Evolutionary conservation across 352 stramenopile genomes (phyloP).

Genomic region (Phytophthora foliorum): DNA sequence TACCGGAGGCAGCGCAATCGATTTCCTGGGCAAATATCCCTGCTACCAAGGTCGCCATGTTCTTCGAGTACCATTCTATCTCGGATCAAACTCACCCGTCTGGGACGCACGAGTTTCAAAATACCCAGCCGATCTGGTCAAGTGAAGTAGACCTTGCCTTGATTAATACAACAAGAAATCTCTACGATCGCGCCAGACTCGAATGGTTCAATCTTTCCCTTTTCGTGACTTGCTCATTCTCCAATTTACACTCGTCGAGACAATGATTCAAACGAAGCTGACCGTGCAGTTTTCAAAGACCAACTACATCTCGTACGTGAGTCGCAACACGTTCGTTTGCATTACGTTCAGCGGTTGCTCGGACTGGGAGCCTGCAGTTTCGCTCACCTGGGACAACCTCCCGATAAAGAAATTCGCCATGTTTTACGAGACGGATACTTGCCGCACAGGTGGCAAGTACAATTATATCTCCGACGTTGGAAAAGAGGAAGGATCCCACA

Average conservation of each 20-base stretch:
- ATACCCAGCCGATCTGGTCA: neutral
- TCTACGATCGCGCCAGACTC: neutral
- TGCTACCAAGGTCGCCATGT: neutral
- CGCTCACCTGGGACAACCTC: constrained; percentile 7
- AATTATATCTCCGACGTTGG: constrained; percentile 14
- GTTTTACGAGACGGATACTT: constrained; percentile 19
- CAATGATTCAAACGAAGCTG: neutral
- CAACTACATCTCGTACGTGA: neutral
- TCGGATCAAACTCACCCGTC: neutral
- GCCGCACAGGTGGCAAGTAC: constrained; percentile 5
- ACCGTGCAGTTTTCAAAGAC: neutral
- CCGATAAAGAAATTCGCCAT: constrained; percentile 1
- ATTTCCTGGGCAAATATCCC: constrained; percentile 1
- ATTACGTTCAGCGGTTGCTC: neutral
- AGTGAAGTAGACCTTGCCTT: neutral
- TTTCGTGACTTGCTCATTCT: neutral
- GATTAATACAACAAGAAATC: neutral
- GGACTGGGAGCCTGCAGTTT: neutral
- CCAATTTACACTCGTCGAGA: neutral
- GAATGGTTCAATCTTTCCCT: neutral
- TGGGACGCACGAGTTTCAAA: neutral
- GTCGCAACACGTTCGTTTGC: neutral
- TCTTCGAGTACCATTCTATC: neutral
- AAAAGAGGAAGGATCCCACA: constrained; percentile 1
- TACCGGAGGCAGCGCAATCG: neutral